A percentile compares a stretch with the other conserved stretches of the same genome.
Evolutionary conservation across 139 green algal species (phyloP).

Genomic region (Auxenochlorella pyrenoidosa): DNA sequence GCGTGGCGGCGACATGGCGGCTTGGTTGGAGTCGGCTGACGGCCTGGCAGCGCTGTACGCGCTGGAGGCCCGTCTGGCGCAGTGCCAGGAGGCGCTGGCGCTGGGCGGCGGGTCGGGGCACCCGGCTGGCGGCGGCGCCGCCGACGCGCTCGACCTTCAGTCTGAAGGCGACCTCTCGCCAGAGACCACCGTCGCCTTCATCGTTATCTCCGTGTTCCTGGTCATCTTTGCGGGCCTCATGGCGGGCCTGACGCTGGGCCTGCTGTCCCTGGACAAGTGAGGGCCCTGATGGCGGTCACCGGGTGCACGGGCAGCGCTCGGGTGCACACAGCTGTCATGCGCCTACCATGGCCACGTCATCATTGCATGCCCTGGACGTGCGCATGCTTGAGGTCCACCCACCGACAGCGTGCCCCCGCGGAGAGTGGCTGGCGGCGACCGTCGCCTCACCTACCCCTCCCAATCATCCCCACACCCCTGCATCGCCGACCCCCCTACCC

Average conservation of each 20-base stretch:
- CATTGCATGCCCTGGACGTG: no score
- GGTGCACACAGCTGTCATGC: no score
- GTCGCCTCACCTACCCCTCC: no score
- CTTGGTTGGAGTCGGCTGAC: no score
- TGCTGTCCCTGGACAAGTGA: constrained; percentile 65
- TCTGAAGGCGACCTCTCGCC: not conserved
- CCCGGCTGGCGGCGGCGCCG: not conserved
- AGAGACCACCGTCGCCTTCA: not conserved
- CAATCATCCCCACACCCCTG: no score
- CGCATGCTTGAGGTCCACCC: no score
- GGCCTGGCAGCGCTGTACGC: not conserved
- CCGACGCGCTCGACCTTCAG: not conserved
- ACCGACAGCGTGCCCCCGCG: no score
- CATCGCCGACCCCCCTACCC: no score
- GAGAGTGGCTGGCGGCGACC: no score
- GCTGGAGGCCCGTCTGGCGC: not conserved
- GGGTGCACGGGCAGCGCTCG: no score
- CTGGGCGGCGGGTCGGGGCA: not conserved
- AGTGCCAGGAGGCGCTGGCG: not conserved
- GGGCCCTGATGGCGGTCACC: not conserved
- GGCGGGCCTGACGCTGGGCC: constrained; percentile 85
- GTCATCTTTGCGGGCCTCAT: constrained; percentile 22
- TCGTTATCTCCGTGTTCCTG: not conserved
- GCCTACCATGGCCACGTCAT: no score
- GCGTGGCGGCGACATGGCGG: no score